phyloP scores from a whole-genome alignment of 352 stramenopile species.

The Phytophthora pini region DNA sequence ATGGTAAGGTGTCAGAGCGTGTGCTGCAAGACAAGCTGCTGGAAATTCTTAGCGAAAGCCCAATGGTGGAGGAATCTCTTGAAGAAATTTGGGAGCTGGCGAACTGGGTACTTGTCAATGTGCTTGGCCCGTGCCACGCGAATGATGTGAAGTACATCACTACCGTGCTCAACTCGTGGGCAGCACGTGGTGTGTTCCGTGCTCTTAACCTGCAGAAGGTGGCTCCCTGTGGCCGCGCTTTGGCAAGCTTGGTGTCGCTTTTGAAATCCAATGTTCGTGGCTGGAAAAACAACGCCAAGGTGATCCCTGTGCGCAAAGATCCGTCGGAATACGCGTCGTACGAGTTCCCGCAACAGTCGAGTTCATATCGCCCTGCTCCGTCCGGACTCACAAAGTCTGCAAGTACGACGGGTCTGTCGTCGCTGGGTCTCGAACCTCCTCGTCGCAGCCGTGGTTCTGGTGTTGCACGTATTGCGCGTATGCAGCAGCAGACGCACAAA shows the following conservation, averaged over 20 bases:
- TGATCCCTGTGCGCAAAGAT: conserved; percentile 82
- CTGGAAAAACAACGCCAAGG: conserved; percentile 86
- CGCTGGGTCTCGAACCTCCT: conserved; percentile 73
- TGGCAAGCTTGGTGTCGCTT: conserved; percentile 75
- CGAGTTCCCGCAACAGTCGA: conserved; percentile 73
- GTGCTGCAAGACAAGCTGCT: conserved; percentile 85
- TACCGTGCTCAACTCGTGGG: conserved; percentile 84
- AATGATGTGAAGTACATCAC: conserved; percentile 95
- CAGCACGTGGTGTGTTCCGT: conserved; percentile 78
- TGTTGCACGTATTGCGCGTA: conserved; percentile 81
- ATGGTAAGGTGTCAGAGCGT: conserved; percentile 69
- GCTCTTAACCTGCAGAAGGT: conserved; percentile 80
- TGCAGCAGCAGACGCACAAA: conserved; percentile 80
- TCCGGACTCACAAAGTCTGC: conserved; percentile 86
- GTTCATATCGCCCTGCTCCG: conserved; percentile 42
- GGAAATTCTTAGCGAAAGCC: conserved; percentile 74
- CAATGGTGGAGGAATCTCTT: conserved; percentile 92
- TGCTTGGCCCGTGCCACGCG: conserved; percentile 95
- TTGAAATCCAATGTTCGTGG: conserved; percentile 67
- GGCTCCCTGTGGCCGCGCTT: conserved; percentile 60
- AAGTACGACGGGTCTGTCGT: conserved; percentile 87
- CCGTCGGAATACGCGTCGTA: conserved; percentile 87
- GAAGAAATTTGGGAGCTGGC: conserved; percentile 98
- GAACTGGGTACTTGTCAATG: conserved; percentile 94
- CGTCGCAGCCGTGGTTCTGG: conserved; percentile 82